These are phyloP conservation scores for Aspergillus piperis DNA, from an alignment of 2,329 filamentous ascomycete genomes.

Conservation along the genomic window DNA sequence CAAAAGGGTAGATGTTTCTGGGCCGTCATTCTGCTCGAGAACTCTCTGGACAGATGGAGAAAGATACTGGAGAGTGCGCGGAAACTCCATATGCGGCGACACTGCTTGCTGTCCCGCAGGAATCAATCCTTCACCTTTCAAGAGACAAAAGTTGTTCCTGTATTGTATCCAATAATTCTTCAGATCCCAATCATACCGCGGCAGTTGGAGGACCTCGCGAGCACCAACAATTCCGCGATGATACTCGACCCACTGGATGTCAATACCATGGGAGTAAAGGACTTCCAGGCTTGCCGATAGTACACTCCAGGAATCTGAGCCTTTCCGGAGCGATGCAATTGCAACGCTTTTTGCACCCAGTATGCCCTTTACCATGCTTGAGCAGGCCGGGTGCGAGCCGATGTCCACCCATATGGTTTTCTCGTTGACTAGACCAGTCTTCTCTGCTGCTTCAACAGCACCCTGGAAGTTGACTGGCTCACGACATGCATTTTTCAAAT, in stretches of 20 bases:
- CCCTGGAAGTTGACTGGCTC: conserved; percentile 5
- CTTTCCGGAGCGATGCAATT: conserved; percentile 64
- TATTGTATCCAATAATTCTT: conserved; percentile 75
- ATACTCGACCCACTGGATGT: conserved; percentile 71
- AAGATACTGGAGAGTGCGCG: conserved; percentile 49
- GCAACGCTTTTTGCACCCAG: conserved; percentile 59
- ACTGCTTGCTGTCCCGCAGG: neutral
- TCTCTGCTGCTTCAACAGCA: neutral
- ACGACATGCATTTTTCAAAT: conserved; percentile 1
- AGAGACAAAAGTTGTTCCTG: conserved; percentile 69
- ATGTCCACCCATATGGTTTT: conserved; percentile 65
- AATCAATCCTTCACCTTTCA: conserved; percentile 62
- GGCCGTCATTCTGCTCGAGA: conserved; percentile 63
- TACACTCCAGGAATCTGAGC: conserved; percentile 65
- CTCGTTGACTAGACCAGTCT: neutral
- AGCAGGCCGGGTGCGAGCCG: conserved; percentile 70
- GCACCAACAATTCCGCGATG: conserved; percentile 62
- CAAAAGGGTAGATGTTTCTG: conserved; percentile 50
- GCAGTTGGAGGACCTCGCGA: conserved; percentile 64
- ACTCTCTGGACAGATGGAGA: conserved; percentile 67
- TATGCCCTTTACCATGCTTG: conserved; percentile 69
- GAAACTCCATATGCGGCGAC: conserved; percentile 25
- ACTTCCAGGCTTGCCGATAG: conserved; percentile 60
- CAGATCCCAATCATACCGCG: conserved; percentile 67
- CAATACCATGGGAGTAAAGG: conserved; percentile 64